Base-by-base conservation (phyloP, 805 yeast species). In the Suhomyces prunicola region DNA sequence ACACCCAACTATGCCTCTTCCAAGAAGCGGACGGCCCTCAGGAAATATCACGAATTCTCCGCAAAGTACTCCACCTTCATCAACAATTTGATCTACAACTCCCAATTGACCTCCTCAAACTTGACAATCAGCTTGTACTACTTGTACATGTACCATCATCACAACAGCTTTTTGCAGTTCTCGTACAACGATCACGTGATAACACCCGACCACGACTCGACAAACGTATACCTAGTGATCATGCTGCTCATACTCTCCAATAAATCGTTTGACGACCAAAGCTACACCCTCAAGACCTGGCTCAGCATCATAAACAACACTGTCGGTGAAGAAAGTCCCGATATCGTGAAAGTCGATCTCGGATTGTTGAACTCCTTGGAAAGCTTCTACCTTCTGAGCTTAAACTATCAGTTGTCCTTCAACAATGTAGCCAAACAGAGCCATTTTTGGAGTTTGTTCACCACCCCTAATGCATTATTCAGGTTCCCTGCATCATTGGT, bases 201-300 rank as follows among this genome's bases (percentile, higher is more conserved):
- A 6, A 54, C 50, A 13, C 55, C 52, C 29, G 60, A 54, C 12
- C 54, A 55, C 10, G 57, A 54, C 45, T 51, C 58, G 5, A 55
- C 65, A 50, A 45, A 58, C 9, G 59, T 61, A 7, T 66, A 69
- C 49, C 46, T 69, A 15, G 55, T 69, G 4, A 50, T 69, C 7
- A 61, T 58, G 27, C 57, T 71, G 15, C 54, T 71, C 12, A 58
- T 71, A 2, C 60, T 71, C 24, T 61, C 73, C 29, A 71, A 80
- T 62, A 80, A 80, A 61, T 65, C 76, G 22, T 70, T 65, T 53
- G 81, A 80, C 60, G 84, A 80, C 57, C 81, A 76, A 49, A 73
- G 78, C 42, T 80, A 78, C 55, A 78, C 83, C 2, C 66, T 77
- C 58, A 78, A 78, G 56, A 80, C 84, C 23, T 77, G 84, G 84